Conservation (phyloP, 169 alveolate species). For the Cryptosporidium meleagridis region DNA sequence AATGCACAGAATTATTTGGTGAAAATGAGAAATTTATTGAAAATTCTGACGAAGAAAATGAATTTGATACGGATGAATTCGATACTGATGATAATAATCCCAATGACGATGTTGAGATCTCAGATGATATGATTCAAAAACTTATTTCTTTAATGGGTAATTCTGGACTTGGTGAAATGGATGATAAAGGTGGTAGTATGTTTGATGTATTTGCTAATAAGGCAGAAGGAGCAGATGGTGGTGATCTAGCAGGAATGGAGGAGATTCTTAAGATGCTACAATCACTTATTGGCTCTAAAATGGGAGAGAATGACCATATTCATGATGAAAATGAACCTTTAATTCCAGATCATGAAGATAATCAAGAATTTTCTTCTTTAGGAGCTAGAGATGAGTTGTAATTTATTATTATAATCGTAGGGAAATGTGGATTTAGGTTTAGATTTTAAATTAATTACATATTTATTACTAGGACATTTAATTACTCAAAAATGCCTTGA, state of each 20-base stretch:
- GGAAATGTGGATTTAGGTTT: neutral
- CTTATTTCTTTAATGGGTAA: constrained; percentile 59
- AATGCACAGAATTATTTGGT: constrained; percentile 38
- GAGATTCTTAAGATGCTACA: constrained; percentile 53
- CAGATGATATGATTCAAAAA: constrained; percentile 62
- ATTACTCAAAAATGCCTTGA: neutral
- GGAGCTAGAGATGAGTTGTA: constrained; percentile 26
- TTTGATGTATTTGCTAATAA: constrained; percentile 57
- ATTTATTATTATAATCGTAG: neutral
- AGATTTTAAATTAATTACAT: neutral
- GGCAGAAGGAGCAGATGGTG: constrained; percentile 49
- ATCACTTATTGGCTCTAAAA: constrained; percentile 34
- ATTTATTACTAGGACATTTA: neutral
- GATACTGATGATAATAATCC: constrained; percentile 5
- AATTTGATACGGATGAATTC: neutral
- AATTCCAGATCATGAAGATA: constrained; percentile 1
- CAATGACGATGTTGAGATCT: constrained; percentile 50
- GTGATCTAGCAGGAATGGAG: constrained; percentile 68
- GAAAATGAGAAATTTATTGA: constrained; percentile 19
- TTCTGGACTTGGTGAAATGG: constrained; percentile 40
- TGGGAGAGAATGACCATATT: neutral
- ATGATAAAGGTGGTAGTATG: constrained; percentile 40
- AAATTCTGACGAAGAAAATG: constrained; percentile 8
- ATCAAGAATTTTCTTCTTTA: neutral
- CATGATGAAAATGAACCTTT: neutral